These are phyloP conservation scores for Suillus cothurnatus DNA, from an alignment of 768 basidiomycete species.

Conservation along the genomic window DNA sequence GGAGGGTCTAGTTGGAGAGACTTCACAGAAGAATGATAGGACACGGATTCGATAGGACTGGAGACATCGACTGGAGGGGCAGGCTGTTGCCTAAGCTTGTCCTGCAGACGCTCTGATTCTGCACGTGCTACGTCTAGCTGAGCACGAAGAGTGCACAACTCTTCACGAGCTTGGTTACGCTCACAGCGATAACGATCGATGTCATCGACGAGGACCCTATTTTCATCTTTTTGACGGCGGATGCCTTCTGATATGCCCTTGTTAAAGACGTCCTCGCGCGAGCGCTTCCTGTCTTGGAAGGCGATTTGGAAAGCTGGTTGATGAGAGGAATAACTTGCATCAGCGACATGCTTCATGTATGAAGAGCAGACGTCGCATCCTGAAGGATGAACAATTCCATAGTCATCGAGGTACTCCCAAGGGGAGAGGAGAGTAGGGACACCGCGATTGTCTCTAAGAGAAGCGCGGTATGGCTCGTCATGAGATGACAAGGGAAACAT, in stretches of 20 bases:
- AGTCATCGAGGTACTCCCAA: slow-evolving; percentile 43
- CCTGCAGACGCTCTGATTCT: slow-evolving; percentile 34
- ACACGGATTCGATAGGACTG: slow-evolving; percentile 10
- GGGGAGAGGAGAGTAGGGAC: slow-evolving; percentile 36
- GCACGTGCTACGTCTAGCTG: slow-evolving; percentile 36
- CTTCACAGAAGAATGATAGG: slow-evolving; percentile 7
- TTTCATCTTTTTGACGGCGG: slow-evolving; percentile 43
- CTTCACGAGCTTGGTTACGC: slow-evolving; percentile 39
- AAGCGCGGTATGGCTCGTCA: slow-evolving; percentile 33
- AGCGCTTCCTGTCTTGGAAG: slow-evolving; percentile 39
- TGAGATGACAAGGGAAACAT: slow-evolving; percentile 36
- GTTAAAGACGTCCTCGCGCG: slow-evolving; percentile 40
- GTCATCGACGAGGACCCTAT: slow-evolving; percentile 36
- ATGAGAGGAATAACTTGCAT: slow-evolving; percentile 39
- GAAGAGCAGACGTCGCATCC: slow-evolving; percentile 40
- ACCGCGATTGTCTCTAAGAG: slow-evolving; percentile 33
- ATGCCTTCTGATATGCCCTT: slow-evolving; percentile 43
- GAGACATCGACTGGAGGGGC: slow-evolving; percentile 9
- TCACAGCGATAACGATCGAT: slow-evolving; percentile 37
- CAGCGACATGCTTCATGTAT: slow-evolving; percentile 44
- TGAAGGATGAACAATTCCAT: slow-evolving; percentile 42
- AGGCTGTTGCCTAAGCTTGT: slow-evolving; percentile 20
- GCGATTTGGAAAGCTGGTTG: slow-evolving; percentile 44
- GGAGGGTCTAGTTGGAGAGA: slow-evolving; percentile 13
- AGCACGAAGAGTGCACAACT: slow-evolving; percentile 33